Evolutionary conservation across 2,329 filamentous ascomycete genomes (phyloP), one percentile per base, ranked within the genome.

Genomic region (Fusarium denticulatum): DNA sequence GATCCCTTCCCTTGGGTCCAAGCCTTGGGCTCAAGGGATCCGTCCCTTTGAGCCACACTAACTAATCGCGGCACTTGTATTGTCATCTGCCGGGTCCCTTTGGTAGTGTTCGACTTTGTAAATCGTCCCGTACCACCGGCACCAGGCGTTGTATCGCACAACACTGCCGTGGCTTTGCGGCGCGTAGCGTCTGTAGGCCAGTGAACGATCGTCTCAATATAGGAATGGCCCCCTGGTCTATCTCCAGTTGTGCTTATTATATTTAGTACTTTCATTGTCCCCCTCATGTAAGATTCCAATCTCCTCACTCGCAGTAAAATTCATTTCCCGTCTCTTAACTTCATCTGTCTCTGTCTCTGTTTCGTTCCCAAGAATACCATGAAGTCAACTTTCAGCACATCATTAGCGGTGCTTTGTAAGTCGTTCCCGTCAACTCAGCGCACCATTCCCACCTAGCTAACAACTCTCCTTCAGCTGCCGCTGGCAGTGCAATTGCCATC

Each of bases 321-420:
- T 22, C 5, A n/a, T 32, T n/a, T 36, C 10, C 14, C 24, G 32
- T 46, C 22, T 20, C 24, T n/a, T 64, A n/a, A 40, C n/a, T 49
- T 24, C 20, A 39, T 11, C 34, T 52, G 39, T 15, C 22, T 13
- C 37, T 42, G 43, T 13, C 22, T 49, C 36, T 28, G 36, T 24
- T 32, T 49, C 53, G 32, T 55, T 49, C 60, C 24, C 18, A 37
- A 22, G 30, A 37, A 16, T 30, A 71, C 37, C 22, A 77, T 77
- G 76, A 77, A 74, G 70, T 73, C 72, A 52, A 59, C 57, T 42
- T 39, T 64, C 45, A 70, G 66, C 64, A 61, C 68, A 28, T n/a
- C 72, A 49, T 60, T 72, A 37, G 64, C 70, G 45, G 62, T 59
- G 34, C 60, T 78, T 26, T 78, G 77, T 76, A 73, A 75, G 74